phyloP scores from a whole-genome alignment of 2,329 filamentous ascomycete species.

The Alternaria sp. region DNA sequence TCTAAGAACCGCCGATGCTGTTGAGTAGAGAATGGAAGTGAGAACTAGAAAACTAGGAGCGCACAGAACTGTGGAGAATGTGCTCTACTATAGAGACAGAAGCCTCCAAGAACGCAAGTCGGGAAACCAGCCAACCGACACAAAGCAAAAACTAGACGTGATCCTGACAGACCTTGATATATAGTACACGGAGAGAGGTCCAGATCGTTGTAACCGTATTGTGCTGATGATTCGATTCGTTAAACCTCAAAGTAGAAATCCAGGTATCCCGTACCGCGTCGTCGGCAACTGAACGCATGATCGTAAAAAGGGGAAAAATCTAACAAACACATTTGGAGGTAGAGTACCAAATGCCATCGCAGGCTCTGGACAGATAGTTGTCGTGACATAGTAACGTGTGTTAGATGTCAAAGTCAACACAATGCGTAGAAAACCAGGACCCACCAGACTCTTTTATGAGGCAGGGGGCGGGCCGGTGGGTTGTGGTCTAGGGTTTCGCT shows the following conservation, averaged over 20 bases:
- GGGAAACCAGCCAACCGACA: conserved; percentile 41
- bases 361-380: conserved; percentile 43
- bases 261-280: conserved; percentile 50
- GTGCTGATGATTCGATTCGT: conserved; percentile 49
- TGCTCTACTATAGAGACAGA: conserved; percentile 17
- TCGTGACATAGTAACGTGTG: conserved; percentile 38
- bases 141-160: conserved; percentile 37
- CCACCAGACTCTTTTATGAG: conserved; percentile 20
- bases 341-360: conserved; percentile 33
- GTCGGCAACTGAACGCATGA: conserved; percentile 43
- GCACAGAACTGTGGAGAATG: conserved; percentile 22
- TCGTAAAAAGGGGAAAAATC: conserved; percentile 42
- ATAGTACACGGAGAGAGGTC: conserved; percentile 50
- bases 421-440: conserved; percentile 41
- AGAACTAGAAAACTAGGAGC: conserved; percentile 14
- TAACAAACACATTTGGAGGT: conserved; percentile 40
- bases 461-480: conserved; percentile 44
- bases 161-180: conserved; percentile 44
- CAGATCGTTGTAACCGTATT: conserved; percentile 45
- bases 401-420: conserved; percentile 35
- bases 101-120: conserved; percentile 28
- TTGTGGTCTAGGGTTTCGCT: conserved; percentile 47
- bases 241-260: conserved; percentile 39
- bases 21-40: conserved; percentile 16
- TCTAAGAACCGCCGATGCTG: conserved; percentile 20